Base-by-base conservation (phyloP, 257 asterid genomes). In the Nicotiana benthamiana region DNA sequence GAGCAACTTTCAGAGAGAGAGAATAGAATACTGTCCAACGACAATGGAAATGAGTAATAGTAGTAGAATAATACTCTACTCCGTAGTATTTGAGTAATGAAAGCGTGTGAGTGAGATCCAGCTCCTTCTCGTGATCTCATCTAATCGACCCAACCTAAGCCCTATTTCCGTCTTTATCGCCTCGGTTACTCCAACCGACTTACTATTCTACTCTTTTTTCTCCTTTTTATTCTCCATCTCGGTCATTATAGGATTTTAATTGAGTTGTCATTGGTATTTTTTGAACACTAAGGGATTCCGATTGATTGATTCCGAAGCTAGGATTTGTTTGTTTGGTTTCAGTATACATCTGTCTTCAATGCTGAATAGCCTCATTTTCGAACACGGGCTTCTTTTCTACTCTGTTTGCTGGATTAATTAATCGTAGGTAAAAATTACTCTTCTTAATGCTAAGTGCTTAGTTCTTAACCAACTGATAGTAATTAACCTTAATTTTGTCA, bases 181-280 rank as follows among this genome's bases (percentile, higher is more conserved):
- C 68, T 75, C 67, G 79, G 59, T 32, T 57, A 32, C 84, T 67
- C 43, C 57, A 72, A 26, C 36, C 53, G 43, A 40, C 28, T 77
- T 77, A 64, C 79, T 77, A 77, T 84, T 86, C 85, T 68, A 74
- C 91, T 78, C 90, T 54, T 34, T 34, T 60, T 48, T 76, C 80
- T 74, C 84, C 85, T 82, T 62, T 80, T 81, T 68, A 10, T 40
- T 68, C 48, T 40, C 48, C 48, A 40, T 40, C 48, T 40, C 11
- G 8, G 48, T 40, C 48, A 40, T 40, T 40, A 12, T 9, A 40
- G 12, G 12, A 9, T 40, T 40, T 32, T 18, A 70, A 43, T 70
- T 70, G 1, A 70, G 6, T 6, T 70, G 18, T 43, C 24, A 18
- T 40, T 11, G 11, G 6, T 52, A 52, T 52, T 52, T 15, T 1